Conservation (phyloP, 2,329 filamentous ascomycete genomes). For the Talaromyces sp. region DNA sequence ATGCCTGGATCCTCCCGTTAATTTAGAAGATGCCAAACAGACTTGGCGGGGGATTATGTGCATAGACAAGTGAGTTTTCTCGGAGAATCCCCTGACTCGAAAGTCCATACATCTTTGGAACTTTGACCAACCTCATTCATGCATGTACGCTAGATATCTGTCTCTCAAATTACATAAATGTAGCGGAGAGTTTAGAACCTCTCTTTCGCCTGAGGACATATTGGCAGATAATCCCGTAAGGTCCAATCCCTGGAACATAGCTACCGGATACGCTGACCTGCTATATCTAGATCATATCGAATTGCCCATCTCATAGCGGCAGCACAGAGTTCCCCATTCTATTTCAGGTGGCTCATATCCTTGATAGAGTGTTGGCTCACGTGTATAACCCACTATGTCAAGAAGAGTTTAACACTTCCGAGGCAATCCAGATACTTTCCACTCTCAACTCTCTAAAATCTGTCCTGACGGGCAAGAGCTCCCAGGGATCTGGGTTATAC, state of each 20-base stretch:
- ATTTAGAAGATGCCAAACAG: background rate
- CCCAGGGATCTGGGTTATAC: constrained; percentile 2
- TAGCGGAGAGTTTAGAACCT: background rate
- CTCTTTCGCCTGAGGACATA: background rate
- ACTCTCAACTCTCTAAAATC: background rate
- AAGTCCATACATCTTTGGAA: background rate
- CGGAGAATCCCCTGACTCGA: no score
- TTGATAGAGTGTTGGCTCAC: background rate
- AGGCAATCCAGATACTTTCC: background rate
- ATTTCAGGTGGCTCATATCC: background rate
- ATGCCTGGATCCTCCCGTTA: background rate
- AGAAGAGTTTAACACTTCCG: background rate
- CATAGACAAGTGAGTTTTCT: background rate
- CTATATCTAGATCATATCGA: background rate
- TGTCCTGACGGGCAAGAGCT: background rate
- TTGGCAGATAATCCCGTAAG: background rate
- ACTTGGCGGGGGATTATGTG: constrained; percentile 2
- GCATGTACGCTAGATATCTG: background rate
- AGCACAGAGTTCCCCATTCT: background rate
- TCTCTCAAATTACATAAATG: background rate
- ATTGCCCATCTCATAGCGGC: background rate
- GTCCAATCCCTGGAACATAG: background rate
- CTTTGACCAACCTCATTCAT: background rate
- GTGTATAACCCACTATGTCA: background rate
- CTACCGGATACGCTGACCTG: background rate